A percentile compares a stretch with the other conserved stretches of the same genome.
phyloP scores from a whole-genome alignment of 208 protist species.

The Giardia muris region DNA sequence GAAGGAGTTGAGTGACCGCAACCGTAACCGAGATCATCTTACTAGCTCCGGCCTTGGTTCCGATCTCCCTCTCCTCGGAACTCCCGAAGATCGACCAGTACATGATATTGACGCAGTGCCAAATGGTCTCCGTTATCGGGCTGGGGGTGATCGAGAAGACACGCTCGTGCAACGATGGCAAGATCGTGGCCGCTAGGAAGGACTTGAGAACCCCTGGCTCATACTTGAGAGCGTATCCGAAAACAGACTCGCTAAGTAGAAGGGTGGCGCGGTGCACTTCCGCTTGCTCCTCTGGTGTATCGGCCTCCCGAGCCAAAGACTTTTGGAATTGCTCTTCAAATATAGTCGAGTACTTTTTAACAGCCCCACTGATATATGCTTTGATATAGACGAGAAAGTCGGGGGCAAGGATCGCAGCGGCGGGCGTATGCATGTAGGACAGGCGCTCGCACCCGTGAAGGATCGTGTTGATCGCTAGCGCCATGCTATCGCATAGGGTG shows the following conservation, averaged over 20 bases:
- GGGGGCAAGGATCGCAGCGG: background rate
- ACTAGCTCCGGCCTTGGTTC: too few species aligned
- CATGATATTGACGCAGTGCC: background rate
- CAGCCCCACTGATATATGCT: background rate
- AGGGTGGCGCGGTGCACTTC: background rate
- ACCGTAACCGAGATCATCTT: too few species aligned
- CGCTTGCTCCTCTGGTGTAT: background rate
- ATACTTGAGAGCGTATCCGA: background rate
- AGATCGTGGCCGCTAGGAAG: background rate
- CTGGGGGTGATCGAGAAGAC: background rate
- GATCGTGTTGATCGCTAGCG: background rate
- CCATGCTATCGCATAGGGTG: background rate
- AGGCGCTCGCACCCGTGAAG: background rate
- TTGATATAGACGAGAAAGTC: background rate
- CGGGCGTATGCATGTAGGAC: background rate
- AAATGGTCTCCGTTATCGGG: background rate
- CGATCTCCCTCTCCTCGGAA: too few species aligned
- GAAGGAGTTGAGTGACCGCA: background rate
- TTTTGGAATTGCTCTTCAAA: background rate
- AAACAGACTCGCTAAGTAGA: background rate
- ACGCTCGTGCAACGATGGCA: background rate
- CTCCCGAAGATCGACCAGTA: background rate
- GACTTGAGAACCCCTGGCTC: background rate
- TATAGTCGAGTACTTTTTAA: background rate
- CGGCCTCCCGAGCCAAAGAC: background rate